These are phyloP conservation scores for Colletotrichum nymphaeae DNA, from an alignment of 2,329 filamentous ascomycete genomes.

Conservation along the genomic window DNA sequence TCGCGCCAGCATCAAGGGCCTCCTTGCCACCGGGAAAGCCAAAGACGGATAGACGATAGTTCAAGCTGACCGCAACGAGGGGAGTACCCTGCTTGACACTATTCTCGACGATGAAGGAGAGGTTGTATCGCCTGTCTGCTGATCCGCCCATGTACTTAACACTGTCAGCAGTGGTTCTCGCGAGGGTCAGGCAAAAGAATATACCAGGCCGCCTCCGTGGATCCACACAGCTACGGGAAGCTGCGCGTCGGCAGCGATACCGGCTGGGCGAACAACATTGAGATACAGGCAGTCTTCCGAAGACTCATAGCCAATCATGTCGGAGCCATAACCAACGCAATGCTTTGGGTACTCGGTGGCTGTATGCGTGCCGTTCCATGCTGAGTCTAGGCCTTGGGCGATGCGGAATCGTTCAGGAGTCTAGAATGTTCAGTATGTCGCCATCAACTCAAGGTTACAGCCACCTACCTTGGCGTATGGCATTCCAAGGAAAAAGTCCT, in stretches of 20 bases:
- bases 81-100: constrained; percentile 57
- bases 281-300: constrained; percentile 71
- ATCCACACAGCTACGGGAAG: constrained; percentile 71
- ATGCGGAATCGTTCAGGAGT: constrained; percentile 58
- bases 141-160: constrained; percentile 41
- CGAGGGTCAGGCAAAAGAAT: neutral
- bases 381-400: constrained; percentile 58
- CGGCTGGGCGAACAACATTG: constrained; percentile 68
- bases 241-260: constrained; percentile 48
- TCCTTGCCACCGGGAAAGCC: constrained; percentile 58
- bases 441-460: constrained; percentile 41
- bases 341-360: constrained; percentile 58
- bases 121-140: constrained; percentile 66
- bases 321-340: constrained; percentile 61
- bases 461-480: constrained; percentile 55
- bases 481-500: constrained; percentile 61
- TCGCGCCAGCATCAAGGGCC: constrained; percentile 51
- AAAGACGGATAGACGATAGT: constrained; percentile 60
- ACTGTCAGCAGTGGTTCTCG: constrained; percentile 1
- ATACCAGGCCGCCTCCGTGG: constrained; percentile 52
- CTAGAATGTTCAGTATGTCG: constrained; percentile 44
- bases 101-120: constrained; percentile 67
- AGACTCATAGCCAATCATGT: constrained; percentile 37
- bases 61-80: constrained; percentile 60
- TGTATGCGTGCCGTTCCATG: constrained; percentile 52